Conservation (phyloP, 208 protist genomes). For the Crithidia fasciculata region DNA sequence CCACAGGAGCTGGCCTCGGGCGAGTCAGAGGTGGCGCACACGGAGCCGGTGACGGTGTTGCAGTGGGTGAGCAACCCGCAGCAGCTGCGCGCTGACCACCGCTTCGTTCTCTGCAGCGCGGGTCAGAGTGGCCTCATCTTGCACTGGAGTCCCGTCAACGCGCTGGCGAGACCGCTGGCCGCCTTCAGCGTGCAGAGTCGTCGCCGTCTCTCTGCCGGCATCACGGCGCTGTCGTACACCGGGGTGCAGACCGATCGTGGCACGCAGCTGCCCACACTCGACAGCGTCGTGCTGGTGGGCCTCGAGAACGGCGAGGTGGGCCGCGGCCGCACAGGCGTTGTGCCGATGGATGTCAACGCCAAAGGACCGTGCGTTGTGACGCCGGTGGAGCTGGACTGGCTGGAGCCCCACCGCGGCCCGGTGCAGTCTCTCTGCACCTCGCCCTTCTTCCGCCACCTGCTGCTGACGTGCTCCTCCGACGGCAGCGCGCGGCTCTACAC, state of each 20-base stretch:
- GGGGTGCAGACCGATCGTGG: constrained; percentile 28
- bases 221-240: constrained; percentile 63
- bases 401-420: constrained; percentile 74
- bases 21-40: constrained; percentile 43
- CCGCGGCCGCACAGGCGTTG: constrained; percentile 57
- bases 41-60: constrained; percentile 79
- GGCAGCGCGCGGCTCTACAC: constrained; percentile 83
- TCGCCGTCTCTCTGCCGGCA: constrained; percentile 57
- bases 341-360: constrained; percentile 27
- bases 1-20: constrained; percentile 49
- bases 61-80: constrained; percentile 82
- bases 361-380: constrained; percentile 21
- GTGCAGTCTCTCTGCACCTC: constrained; percentile 80
- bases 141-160: constrained; percentile 78
- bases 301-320: constrained; percentile 90
- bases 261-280: constrained; percentile 47
- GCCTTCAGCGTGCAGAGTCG: constrained; percentile 64
- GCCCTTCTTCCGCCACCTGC: constrained; percentile 89
- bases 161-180: constrained; percentile 60
- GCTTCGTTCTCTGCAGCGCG: constrained; percentile 76
- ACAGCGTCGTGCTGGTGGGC: constrained; percentile 73
- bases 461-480: constrained; percentile 87
- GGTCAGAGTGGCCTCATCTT: constrained; percentile 79
- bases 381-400: constrained; percentile 77
- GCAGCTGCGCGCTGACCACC: constrained; percentile 55